Evolutionary conservation across 495 filamentous ascomycete genomes (phyloP).

Genomic region (Xylaria castorea): DNA sequence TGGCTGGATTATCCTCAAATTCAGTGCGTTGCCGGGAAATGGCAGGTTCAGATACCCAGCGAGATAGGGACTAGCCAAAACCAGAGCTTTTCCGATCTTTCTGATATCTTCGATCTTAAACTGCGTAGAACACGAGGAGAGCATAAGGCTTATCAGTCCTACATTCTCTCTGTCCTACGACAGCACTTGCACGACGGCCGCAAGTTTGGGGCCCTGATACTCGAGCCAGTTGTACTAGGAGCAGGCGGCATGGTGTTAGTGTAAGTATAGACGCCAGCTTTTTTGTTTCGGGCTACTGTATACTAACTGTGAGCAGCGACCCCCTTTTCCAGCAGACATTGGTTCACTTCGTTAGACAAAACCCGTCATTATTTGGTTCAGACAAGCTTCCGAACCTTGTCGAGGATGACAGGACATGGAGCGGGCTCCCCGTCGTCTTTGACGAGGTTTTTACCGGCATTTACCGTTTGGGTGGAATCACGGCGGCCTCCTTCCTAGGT

Average conservation of each 20-base stretch:
- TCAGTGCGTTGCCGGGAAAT: slow-evolving; percentile 65
- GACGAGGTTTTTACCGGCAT: slow-evolving; percentile 86
- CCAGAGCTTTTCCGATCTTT: slow-evolving; percentile 56
- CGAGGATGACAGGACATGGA: slow-evolving; percentile 55
- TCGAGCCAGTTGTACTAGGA: slow-evolving; percentile 78
- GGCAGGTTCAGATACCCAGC: slow-evolving; percentile 64
- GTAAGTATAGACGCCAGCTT: slow-evolving; percentile 49
- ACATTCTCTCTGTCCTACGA: slow-evolving; percentile 61
- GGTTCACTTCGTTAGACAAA: slow-evolving; percentile 65
- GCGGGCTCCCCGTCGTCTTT: slow-evolving; percentile 74
- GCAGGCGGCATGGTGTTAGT: slow-evolving; percentile 80
- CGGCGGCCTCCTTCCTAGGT: slow-evolving; percentile 69
- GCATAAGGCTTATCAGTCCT: slow-evolving; percentile 59
- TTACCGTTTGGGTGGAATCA: slow-evolving; percentile 74
- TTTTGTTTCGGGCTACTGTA: background rate
- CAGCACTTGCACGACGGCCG: slow-evolving; percentile 58
- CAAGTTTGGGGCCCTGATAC: slow-evolving; percentile 75
- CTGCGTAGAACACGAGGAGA: slow-evolving; percentile 50
- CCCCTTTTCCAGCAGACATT: slow-evolving; percentile 77
- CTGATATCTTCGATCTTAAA: slow-evolving; percentile 67
- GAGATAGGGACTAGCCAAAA: slow-evolving; percentile 46
- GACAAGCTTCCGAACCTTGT: slow-evolving; percentile 19
- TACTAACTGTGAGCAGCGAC: slow-evolving; percentile 56
- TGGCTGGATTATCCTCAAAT: slow-evolving; percentile 80
- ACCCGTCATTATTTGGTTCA: slow-evolving; percentile 55